Percentiles rank a stretch among this genome's conserved stretches.
phyloP scores from a whole-genome alignment of 2,329 filamentous ascomycete species.

The Escovopsis sp. region DNA sequence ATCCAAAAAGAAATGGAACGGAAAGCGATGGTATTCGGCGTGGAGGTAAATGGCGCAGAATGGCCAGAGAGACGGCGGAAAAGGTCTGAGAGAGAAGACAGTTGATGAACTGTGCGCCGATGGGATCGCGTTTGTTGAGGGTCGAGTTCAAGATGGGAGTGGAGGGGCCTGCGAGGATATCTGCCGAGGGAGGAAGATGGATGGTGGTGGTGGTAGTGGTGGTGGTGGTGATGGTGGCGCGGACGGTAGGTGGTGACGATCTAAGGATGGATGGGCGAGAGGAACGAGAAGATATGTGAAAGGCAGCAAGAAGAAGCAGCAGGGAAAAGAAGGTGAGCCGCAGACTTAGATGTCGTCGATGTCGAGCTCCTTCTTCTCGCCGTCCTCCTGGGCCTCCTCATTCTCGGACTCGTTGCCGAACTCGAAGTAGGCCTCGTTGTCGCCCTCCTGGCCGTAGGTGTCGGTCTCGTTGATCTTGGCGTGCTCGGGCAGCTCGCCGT shows the following conservation, averaged over 20 bases:
- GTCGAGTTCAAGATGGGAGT: background rate
- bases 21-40: background rate
- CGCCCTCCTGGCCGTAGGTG: slow-evolving; percentile 78
- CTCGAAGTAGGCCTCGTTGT: slow-evolving; percentile 95
- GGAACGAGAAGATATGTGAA: background rate
- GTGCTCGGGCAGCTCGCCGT: slow-evolving; percentile 90
- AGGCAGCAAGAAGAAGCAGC: background rate
- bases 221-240: no score
- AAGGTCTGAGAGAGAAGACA: slow-evolving; percentile 51
- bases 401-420: slow-evolving; percentile 71
- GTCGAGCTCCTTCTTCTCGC: slow-evolving; percentile 63
- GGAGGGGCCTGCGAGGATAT: no score
- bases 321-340: background rate
- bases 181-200: no score
- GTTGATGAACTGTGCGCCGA: slow-evolving; percentile 20
- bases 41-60: background rate
- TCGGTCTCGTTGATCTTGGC: slow-evolving; percentile 99
- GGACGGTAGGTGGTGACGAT: no score
- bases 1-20: no score
- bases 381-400: slow-evolving; percentile 38
- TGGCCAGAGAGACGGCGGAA: slow-evolving; percentile 5
- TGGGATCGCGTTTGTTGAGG: background rate
- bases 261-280: slow-evolving; percentile 1
- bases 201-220: no score
- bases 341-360: slow-evolving; percentile 77